Evolutionary conservation across 257 asterid species (phyloP).

Genomic region (Lycium barbarum): DNA sequence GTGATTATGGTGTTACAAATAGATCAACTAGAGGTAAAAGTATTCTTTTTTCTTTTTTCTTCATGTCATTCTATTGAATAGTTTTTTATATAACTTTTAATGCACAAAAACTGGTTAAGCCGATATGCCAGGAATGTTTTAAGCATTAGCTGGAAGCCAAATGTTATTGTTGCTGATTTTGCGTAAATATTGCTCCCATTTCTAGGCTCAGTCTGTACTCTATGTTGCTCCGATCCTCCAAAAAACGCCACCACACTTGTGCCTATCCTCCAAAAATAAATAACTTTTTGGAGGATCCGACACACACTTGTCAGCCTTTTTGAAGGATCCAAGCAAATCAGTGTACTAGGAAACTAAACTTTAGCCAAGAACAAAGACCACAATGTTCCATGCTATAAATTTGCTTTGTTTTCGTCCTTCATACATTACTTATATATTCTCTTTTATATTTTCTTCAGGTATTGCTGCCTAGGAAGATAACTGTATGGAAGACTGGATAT

Average conservation of each 20-base stretch:
- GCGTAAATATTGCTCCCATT: neutral
- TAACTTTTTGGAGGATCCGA: neutral
- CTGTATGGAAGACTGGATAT: slow-evolving; percentile 38
- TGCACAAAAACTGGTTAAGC: neutral
- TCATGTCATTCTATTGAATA: neutral
- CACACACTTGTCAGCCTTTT: neutral
- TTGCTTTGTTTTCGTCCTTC: neutral
- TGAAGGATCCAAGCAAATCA: neutral
- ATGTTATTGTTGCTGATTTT: neutral
- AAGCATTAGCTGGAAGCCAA: too few relatives aligned
- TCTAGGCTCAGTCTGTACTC: neutral
- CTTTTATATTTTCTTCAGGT: slow-evolving; percentile 47
- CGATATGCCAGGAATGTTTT: neutral
- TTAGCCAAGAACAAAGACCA: neutral
- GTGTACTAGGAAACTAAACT: neutral
- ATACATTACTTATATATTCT: slow-evolving; percentile 18
- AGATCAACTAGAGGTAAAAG: slow-evolving; percentile 74
- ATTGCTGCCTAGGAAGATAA: slow-evolving; percentile 66
- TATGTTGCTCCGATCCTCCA: neutral
- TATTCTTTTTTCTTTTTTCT: neutral
- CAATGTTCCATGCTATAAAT: slow-evolving; percentile 8
- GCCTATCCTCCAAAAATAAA: neutral
- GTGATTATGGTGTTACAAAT: slow-evolving; percentile 59
- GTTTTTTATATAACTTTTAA: neutral
- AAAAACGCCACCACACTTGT: neutral